Base-by-base conservation (phyloP, 192 early-diverging fungal genomes). In the Coemansia sp. region DNA sequence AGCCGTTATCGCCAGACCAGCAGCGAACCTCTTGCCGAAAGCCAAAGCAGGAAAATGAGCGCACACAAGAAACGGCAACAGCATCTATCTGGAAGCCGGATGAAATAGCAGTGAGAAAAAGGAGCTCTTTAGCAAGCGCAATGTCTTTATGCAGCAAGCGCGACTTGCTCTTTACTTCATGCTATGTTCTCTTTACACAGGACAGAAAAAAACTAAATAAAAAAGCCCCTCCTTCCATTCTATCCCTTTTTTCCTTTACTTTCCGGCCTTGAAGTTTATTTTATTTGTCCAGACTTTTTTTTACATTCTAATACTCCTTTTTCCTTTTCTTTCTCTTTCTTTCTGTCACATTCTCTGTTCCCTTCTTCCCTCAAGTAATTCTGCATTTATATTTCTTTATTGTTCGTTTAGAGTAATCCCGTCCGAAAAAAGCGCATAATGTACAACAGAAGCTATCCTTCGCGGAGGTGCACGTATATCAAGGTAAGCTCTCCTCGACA, bases 391-490 rank as follows among this genome's bases (percentile, higher is more conserved):
- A 54, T 54, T 54, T 26, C 10, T 26, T 9, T 26, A 26, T 50
- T 16, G 7, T 54, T 7, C 19, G 52, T 9, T 54, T 26, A 26
- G 52, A 54, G 52, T 13, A 54, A 13, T 26, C n/a, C 16, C 32
- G 26, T 44, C 26, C 11, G 52, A 9, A 21, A 21, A 10, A 19
- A n/a, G 52, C 21, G 4, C 26, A 32, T 40, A 81, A 81, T 81
- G 79, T 72, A 81, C 68, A 73, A 73, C 71, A 67, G 70, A 63
- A 65, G 48, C 64, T 61, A 70, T 64, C 56, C 70, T 16, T 72
- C 79, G 52, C 74, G 71, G 71, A 69, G 79, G 53, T 67, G 40
- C 64, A 58, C 59, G 39, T 81, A 73, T 64, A 81, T 81, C 59
- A 81, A 81, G 79, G 79, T 72, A 69, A 41, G 76, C 19, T 26